Evolutionary conservation across 495 filamentous ascomycete genomes (phyloP).

Genomic region (Aspergillus cristatus): DNA sequence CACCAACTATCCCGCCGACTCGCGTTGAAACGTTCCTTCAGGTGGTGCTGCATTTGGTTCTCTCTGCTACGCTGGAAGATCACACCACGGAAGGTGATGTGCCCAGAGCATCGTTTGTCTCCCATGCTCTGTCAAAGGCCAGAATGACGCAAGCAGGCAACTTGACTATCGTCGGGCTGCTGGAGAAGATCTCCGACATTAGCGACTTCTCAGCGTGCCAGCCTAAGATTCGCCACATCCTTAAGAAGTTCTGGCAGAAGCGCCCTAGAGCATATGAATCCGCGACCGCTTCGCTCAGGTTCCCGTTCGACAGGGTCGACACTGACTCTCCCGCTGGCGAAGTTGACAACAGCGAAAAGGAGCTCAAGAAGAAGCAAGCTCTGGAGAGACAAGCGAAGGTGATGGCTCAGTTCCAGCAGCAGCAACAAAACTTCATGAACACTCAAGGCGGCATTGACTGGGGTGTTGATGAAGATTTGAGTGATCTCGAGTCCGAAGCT

Average conservation of each 20-base stretch:
- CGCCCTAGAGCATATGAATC: slow-evolving; percentile 57
- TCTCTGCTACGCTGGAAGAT: slow-evolving; percentile 80
- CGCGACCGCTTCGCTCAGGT: slow-evolving; percentile 42
- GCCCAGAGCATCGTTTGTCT: slow-evolving; percentile 56
- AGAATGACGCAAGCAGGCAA: slow-evolving; percentile 45
- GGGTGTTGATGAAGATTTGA: slow-evolving; percentile 62
- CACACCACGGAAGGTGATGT: slow-evolving; percentile 46
- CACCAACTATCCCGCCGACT: slow-evolving; percentile 64
- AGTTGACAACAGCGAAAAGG: slow-evolving; percentile 55
- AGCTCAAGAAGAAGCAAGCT: slow-evolving; percentile 81
- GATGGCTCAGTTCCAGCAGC: slow-evolving; percentile 95
- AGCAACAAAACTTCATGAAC: slow-evolving; percentile 88
- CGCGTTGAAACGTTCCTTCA: slow-evolving; percentile 87
- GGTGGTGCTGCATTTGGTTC: slow-evolving; percentile 75
- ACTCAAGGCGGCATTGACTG: slow-evolving; percentile 79
- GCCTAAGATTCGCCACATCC: slow-evolving; percentile 72
- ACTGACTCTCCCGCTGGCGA: slow-evolving; percentile 50
- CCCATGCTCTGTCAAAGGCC: slow-evolving; percentile 52
- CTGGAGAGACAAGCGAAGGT: slow-evolving; percentile 81
- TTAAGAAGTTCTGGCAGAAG: slow-evolving; percentile 82
- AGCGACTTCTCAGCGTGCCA: slow-evolving; percentile 71
- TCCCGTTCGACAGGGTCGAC: slow-evolving; percentile 45
- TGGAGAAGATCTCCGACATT: slow-evolving; percentile 65
- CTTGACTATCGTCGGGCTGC: slow-evolving; percentile 61
- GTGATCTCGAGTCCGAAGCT: slow-evolving; percentile 54